phyloP scores from a whole-genome alignment of 2,329 filamentous ascomycete species.

The Cryphonectria naterciae region DNA sequence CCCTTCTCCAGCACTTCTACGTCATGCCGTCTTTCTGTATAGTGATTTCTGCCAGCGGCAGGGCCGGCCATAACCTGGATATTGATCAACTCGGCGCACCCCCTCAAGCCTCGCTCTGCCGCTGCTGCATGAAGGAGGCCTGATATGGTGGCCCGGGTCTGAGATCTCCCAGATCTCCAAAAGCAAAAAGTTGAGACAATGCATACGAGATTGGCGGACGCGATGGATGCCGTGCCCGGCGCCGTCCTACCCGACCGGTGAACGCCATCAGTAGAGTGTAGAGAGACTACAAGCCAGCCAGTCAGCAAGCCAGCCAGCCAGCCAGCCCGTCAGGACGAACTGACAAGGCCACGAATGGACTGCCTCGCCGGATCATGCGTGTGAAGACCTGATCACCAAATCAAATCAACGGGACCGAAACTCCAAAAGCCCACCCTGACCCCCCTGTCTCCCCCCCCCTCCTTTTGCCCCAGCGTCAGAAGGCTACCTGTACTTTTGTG shows the following conservation, averaged over 20 bases:
- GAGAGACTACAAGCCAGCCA: not conserved
- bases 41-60: slow-evolving; percentile 22
- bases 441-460: not conserved
- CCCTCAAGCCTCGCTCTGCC: slow-evolving; percentile 12
- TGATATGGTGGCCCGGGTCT: slow-evolving; percentile 16
- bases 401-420: not conserved
- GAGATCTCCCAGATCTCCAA: slow-evolving; percentile 7
- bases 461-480: not conserved
- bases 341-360: slow-evolving; percentile 19
- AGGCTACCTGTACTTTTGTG: slow-evolving; percentile 4
- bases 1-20: slow-evolving; percentile 17
- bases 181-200: slow-evolving; percentile 5
- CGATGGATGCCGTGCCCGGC: not conserved
- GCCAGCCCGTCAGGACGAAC: not conserved
- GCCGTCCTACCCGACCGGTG: slow-evolving; percentile 7
- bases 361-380: slow-evolving; percentile 3
- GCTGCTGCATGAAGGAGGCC: slow-evolving; percentile 10
- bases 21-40: slow-evolving; percentile 19
- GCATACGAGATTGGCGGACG: not conserved
- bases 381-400: not conserved
- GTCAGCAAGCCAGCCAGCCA: not conserved
- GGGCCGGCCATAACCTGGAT: not conserved
- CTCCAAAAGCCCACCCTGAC: not conserved
- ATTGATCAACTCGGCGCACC: not conserved
- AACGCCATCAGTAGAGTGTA: not conserved